Evolutionary conservation across 208 protist genomes (phyloP).

Genomic region (Angomonas deanei): DNA sequence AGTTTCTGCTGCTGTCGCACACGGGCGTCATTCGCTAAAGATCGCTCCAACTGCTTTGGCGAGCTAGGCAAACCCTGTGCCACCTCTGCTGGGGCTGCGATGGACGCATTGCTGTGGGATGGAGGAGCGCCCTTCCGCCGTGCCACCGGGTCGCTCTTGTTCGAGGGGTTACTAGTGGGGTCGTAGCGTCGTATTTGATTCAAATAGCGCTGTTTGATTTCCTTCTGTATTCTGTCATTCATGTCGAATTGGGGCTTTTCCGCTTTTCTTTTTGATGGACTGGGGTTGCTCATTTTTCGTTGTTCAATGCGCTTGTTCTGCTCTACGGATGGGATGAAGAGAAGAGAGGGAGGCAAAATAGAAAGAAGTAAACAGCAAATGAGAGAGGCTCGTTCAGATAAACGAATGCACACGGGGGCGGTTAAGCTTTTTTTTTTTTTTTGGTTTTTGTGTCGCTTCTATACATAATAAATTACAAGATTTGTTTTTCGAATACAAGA

Average conservation of each 20-base stretch:
- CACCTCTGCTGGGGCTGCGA: not conserved
- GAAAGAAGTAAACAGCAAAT: not conserved
- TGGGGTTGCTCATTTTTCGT: not conserved
- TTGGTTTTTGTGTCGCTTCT: not conserved
- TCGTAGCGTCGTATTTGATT: not conserved
- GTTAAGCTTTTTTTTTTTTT: no score
- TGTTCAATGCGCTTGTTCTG: not conserved
- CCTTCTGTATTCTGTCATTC: not conserved
- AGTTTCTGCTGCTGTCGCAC: not conserved
- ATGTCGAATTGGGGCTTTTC: not conserved
- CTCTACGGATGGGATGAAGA: not conserved
- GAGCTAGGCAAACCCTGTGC: not conserved
- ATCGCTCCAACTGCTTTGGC: not conserved
- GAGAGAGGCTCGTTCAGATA: no score
- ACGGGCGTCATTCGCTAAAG: not conserved
- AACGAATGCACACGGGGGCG: no score
- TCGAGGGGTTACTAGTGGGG: no score
- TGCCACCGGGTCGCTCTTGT: no score
- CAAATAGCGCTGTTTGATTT: not conserved
- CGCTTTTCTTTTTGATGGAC: not conserved
- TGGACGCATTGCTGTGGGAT: not conserved
- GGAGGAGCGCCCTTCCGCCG: no score
- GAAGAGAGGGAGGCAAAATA: not conserved
- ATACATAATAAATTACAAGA: slow-evolving; percentile 1
- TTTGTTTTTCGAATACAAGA: not conserved